These are phyloP conservation scores for Penicillium macrosclerotiorum DNA, from an alignment of 495 filamentous ascomycete species.

Conservation along the genomic window DNA sequence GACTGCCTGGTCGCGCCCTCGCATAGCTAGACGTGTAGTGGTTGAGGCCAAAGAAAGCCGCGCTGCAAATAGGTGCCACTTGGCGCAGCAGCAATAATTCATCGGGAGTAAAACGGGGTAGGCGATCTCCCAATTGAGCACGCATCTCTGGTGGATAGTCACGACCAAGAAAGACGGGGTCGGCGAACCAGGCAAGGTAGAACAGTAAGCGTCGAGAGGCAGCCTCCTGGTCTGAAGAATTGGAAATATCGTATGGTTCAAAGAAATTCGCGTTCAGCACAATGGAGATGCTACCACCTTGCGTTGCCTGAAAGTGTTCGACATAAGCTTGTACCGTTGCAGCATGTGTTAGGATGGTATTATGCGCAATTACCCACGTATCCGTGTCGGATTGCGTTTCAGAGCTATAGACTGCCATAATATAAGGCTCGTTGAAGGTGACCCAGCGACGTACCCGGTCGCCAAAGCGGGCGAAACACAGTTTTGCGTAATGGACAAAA, in stretches of 20 bases:
- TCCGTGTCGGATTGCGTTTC: slow-evolving; percentile 13
- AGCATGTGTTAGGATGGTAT: slow-evolving; percentile 33
- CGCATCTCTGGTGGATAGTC: slow-evolving; percentile 64
- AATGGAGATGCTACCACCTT: slow-evolving; percentile 19
- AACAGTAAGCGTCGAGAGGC: slow-evolving; percentile 39
- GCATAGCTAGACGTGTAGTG: slow-evolving; percentile 73
- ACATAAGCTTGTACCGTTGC: slow-evolving; percentile 34
- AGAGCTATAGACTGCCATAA: slow-evolving; percentile 37
- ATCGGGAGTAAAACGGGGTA: slow-evolving; percentile 58
- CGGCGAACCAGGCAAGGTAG: slow-evolving; percentile 50
- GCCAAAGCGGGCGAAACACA: slow-evolving; percentile 33
- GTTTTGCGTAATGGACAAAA: slow-evolving; percentile 36
- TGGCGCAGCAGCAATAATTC: slow-evolving; percentile 52
- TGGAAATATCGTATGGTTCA: slow-evolving; percentile 34
- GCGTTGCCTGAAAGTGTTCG: slow-evolving; percentile 27
- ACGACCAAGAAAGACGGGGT: slow-evolving; percentile 65
- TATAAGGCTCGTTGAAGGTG: slow-evolving; percentile 47
- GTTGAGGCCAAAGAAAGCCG: slow-evolving; percentile 76
- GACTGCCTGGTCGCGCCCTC: slow-evolving; percentile 36
- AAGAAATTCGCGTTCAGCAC: slow-evolving; percentile 47
- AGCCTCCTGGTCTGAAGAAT: slow-evolving; percentile 26
- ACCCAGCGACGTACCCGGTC: slow-evolving; percentile 45
- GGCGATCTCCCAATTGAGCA: slow-evolving; percentile 59
- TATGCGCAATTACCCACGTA: slow-evolving; percentile 40
- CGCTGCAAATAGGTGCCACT: slow-evolving; percentile 52